Conservation (phyloP, 2,329 filamentous ascomycete genomes). For the Aspergillus terreus region DNA sequence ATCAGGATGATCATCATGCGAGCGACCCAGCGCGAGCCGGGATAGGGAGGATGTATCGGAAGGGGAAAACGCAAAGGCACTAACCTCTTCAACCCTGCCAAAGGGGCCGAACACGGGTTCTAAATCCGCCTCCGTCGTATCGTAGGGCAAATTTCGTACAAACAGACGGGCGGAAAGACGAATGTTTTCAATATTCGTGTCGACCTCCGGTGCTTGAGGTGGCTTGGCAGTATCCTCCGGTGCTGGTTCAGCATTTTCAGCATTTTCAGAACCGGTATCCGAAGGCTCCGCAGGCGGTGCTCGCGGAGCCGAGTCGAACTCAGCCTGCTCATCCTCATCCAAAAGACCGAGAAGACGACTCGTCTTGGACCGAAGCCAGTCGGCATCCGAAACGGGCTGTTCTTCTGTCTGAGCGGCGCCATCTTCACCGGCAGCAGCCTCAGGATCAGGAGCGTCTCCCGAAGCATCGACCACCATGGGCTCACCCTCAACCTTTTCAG, state of each 20-base stretch:
- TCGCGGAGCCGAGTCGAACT: constrained; percentile 36
- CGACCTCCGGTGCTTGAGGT: constrained; percentile 21
- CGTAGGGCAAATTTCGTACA: constrained; percentile 82
- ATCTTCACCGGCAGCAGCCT: constrained; percentile 15
- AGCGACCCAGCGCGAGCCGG: constrained; percentile 25
- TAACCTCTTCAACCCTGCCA: constrained; percentile 83
- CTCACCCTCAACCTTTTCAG: constrained; percentile 12
- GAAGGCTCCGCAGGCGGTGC: constrained; percentile 10
- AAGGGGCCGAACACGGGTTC: constrained; percentile 65
- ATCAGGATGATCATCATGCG: constrained; percentile 98
- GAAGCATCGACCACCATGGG: constrained; percentile 22
- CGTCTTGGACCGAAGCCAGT: constrained; percentile 89
- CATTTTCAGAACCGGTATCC: constrained; percentile 11
- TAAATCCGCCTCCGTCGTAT: constrained; percentile 72
- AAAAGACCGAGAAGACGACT: constrained; percentile 80
- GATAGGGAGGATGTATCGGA: constrained; percentile 7
- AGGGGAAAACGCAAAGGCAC: constrained; percentile 33
- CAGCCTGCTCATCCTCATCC: constrained; percentile 57
- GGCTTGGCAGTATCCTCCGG: constrained; percentile 8
- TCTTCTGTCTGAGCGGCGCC: constrained; percentile 25
- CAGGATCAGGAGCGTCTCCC: constrained; percentile 15
- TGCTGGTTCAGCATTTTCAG: constrained; percentile 13
- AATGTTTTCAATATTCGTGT: constrained; percentile 58
- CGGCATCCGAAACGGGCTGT: constrained; percentile 62
- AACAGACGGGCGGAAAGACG: constrained; percentile 75